A percentile compares a stretch with the other conserved stretches of the same genome.
Evolutionary conservation across 2,329 filamentous ascomycete species (phyloP).

Genomic region (Zymoseptoria passerinii): DNA sequence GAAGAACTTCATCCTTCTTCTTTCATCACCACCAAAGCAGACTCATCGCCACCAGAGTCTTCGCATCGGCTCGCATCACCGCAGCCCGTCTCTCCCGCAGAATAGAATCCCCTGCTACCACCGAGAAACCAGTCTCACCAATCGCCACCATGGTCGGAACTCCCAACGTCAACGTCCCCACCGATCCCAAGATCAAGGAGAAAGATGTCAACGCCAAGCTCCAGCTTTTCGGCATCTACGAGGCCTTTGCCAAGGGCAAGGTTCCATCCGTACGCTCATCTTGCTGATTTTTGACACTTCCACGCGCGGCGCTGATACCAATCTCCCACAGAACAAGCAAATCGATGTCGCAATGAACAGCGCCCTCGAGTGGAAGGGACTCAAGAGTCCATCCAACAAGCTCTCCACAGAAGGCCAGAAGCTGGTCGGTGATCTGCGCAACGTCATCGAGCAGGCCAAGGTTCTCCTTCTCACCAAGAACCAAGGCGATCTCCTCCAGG

Average conservation of each 20-base stretch:
- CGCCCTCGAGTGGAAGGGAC: slow-evolving; percentile 61
- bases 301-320: background rate
- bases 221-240: slow-evolving; percentile 83
- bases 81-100: background rate
- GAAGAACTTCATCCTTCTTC: background rate
- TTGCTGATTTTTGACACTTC: background rate
- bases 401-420: slow-evolving; percentile 74
- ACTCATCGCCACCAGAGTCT: slow-evolving; percentile 1
- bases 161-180: slow-evolving; percentile 60
- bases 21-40: background rate
- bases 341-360: slow-evolving; percentile 93
- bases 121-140: slow-evolving; percentile 1
- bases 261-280: slow-evolving; percentile 65
- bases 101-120: background rate
- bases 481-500: slow-evolving; percentile 84
- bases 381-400: slow-evolving; percentile 62
- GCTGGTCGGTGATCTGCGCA: slow-evolving; percentile 68
- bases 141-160: slow-evolving; percentile 23
- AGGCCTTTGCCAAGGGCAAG: slow-evolving; percentile 82
- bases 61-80: slow-evolving; percentile 1
- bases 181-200: slow-evolving; percentile 68
- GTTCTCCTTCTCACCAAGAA: slow-evolving; percentile 85
- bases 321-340: slow-evolving; percentile 65
- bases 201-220: slow-evolving; percentile 85
- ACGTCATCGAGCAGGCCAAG: slow-evolving; percentile 79